Evolutionary conservation across 345 rosid genomes (phyloP).

Genomic region (Arabis hirsuta): DNA sequence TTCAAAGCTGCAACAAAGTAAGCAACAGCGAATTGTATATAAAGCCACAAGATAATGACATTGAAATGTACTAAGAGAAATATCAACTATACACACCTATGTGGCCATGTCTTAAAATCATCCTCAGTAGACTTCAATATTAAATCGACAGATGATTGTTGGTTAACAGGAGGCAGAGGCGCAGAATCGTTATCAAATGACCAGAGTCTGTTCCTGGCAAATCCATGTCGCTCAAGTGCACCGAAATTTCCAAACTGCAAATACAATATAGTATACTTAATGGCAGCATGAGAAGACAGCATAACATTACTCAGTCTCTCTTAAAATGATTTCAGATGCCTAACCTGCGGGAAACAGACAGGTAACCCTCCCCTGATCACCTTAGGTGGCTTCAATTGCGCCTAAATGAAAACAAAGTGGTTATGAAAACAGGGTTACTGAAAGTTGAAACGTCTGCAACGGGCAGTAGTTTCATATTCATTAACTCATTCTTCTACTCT

Average conservation of each 20-base stretch:
- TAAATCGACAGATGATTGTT: constrained; percentile 79
- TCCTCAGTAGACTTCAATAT: constrained; percentile 75
- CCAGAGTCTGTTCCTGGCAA: constrained; percentile 85
- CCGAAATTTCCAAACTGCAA: constrained; percentile 83
- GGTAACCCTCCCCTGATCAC: constrained; percentile 83
- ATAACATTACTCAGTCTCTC: constrained; percentile 24
- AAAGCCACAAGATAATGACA: constrained; percentile 15
- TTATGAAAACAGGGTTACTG: background rate
- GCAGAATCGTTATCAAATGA: constrained; percentile 73
- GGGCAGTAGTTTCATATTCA: background rate
- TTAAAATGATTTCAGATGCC: constrained; percentile 28
- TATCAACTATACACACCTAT: constrained; percentile 50
- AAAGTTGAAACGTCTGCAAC: background rate
- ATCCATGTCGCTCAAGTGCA: constrained; percentile 85
- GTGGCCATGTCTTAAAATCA: constrained; percentile 83
- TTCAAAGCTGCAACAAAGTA: constrained; percentile 70
- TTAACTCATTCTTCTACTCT: constrained; percentile 7
- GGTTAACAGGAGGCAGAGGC: constrained; percentile 71
- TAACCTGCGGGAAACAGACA: constrained; percentile 88
- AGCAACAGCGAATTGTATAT: background rate
- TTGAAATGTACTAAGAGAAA: background rate
- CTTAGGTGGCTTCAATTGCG: constrained; percentile 67
- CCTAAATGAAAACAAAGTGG: constrained; percentile 48
- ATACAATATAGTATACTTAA: background rate
- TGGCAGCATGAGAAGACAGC: background rate